A percentile compares a stretch with the other conserved stretches of the same genome.
Conservation (phyloP, 371 early-diverging fungal genomes). For the Mucor saturninus region DNA sequence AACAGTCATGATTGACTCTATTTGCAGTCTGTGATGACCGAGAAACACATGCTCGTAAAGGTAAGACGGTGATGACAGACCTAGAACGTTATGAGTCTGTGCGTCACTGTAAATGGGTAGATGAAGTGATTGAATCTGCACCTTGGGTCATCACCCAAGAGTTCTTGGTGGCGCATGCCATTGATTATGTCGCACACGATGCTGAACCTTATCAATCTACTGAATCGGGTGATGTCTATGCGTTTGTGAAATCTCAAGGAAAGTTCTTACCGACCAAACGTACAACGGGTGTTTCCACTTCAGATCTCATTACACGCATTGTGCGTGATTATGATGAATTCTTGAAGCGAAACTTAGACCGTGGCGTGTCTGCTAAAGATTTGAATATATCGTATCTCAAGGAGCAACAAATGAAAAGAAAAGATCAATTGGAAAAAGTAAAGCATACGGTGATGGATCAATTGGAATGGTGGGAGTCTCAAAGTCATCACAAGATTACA, state of each 20-base stretch:
- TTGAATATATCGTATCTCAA: slow-evolving; percentile 84
- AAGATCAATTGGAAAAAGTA: slow-evolving; percentile 74
- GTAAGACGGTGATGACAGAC: slow-evolving; percentile 87
- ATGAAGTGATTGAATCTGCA: slow-evolving; percentile 85
- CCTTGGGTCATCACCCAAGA: slow-evolving; percentile 89
- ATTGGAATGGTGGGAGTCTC: slow-evolving; percentile 72
- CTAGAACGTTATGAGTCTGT: slow-evolving; percentile 85
- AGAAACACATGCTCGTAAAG: slow-evolving; percentile 83
- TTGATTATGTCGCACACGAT: slow-evolving; percentile 97
- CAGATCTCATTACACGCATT: slow-evolving; percentile 92
- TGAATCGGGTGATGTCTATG: slow-evolving; percentile 88
- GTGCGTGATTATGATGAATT: slow-evolving; percentile 93
- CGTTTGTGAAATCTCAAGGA: slow-evolving; percentile 84
- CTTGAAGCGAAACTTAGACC: slow-evolving; percentile 84
- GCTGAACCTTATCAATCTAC: slow-evolving; percentile 86
- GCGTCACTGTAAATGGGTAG: slow-evolving; percentile 95
- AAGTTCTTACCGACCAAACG: slow-evolving; percentile 88
- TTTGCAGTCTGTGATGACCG: slow-evolving; percentile 76
- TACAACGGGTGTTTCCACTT: slow-evolving; percentile 92
- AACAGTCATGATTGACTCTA: neutral
- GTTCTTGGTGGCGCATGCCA: slow-evolving; percentile 85
- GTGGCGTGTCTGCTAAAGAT: slow-evolving; percentile 88
- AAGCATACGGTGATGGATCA: slow-evolving; percentile 54
- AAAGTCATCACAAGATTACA: slow-evolving; percentile 72
- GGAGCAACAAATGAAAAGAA: slow-evolving; percentile 77